Evolutionary conservation across 2,329 filamentous ascomycete species (phyloP).

Genomic region (Cordyceps javanica): DNA sequence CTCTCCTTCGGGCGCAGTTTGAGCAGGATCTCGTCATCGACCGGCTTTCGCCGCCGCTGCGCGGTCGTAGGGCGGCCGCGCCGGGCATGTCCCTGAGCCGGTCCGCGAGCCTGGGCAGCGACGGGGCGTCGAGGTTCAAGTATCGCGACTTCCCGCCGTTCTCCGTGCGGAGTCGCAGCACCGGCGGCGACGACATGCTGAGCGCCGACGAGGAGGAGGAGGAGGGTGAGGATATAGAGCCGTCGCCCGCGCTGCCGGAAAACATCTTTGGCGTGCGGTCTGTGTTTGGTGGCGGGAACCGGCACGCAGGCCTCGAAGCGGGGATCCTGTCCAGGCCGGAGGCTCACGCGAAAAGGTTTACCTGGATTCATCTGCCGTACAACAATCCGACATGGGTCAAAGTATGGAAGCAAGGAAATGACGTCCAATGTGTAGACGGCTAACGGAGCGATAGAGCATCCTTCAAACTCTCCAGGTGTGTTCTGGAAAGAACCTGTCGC

Average conservation of each 20-base stretch:
- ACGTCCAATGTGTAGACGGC: conserved; percentile 18
- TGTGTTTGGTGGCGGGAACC: background rate
- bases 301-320: conserved; percentile 18
- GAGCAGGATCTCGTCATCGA: conserved; percentile 34
- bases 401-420: conserved; percentile 26
- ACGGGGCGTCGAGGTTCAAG: conserved; percentile 22
- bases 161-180: conserved; percentile 29
- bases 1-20: conserved; percentile 29
- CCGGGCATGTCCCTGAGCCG: conserved; percentile 25
- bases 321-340: conserved; percentile 28
- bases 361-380: conserved; percentile 52
- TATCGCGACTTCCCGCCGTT: conserved; percentile 31
- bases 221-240: conserved; percentile 20
- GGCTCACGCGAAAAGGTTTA: conserved; percentile 39
- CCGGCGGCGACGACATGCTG: conserved; percentile 16
- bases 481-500: conserved; percentile 30
- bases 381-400: conserved; percentile 55
- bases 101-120: conserved; percentile 29
- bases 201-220: conserved; percentile 17
- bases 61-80: conserved; percentile 17
- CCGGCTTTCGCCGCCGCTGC: conserved; percentile 29
- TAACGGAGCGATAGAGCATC: conserved; percentile 28
- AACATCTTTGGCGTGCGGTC: conserved; percentile 25
- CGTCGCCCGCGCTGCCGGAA: conserved; percentile 28
- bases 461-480: conserved; percentile 36